Percentiles rank a stretch among this genome's conserved stretches.
Conservation (phyloP, 108 stramenopile genomes). For the Skeletonema grethae region DNA sequence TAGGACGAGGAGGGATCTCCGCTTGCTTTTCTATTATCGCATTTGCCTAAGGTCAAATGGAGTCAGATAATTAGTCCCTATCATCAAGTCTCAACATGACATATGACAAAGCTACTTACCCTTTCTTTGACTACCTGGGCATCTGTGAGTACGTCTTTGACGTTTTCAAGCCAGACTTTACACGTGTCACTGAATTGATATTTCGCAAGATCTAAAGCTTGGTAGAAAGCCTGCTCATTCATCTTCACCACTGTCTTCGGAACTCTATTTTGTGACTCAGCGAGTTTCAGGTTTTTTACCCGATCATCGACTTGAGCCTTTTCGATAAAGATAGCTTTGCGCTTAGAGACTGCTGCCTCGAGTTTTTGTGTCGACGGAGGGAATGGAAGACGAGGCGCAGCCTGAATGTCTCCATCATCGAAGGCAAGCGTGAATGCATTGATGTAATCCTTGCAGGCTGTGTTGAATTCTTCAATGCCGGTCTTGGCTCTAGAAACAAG, state of each 20-base stretch:
- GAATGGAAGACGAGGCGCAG: slow-evolving; percentile 32
- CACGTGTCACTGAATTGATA: slow-evolving; percentile 20
- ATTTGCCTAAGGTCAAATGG: neutral
- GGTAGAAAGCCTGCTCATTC: slow-evolving; percentile 34
- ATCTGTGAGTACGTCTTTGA: slow-evolving; percentile 13
- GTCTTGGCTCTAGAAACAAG: slow-evolving; percentile 29
- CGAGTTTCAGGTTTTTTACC: slow-evolving; percentile 26
- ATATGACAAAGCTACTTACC: neutral
- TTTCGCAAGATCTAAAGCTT: slow-evolving; percentile 26
- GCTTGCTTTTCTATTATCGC: neutral
- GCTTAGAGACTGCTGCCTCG: slow-evolving; percentile 20
- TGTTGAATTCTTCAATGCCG: slow-evolving; percentile 32
- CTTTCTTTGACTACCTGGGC: neutral
- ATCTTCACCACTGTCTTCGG: slow-evolving; percentile 19
- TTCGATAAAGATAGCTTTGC: slow-evolving; percentile 40
- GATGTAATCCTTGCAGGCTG: slow-evolving; percentile 34
- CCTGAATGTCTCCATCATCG: slow-evolving; percentile 34
- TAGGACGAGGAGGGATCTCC: neutral
- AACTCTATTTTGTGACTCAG: slow-evolving; percentile 19
- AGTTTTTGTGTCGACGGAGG: slow-evolving; percentile 30
- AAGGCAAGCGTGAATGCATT: slow-evolving; percentile 31
- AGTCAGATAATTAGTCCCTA: too few relatives aligned
- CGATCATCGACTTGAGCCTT: slow-evolving; percentile 43
- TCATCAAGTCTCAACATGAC: neutral
- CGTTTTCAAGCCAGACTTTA: slow-evolving; percentile 13